Conservation (phyloP, 768 basidiomycete species). For the Chiua virens region DNA sequence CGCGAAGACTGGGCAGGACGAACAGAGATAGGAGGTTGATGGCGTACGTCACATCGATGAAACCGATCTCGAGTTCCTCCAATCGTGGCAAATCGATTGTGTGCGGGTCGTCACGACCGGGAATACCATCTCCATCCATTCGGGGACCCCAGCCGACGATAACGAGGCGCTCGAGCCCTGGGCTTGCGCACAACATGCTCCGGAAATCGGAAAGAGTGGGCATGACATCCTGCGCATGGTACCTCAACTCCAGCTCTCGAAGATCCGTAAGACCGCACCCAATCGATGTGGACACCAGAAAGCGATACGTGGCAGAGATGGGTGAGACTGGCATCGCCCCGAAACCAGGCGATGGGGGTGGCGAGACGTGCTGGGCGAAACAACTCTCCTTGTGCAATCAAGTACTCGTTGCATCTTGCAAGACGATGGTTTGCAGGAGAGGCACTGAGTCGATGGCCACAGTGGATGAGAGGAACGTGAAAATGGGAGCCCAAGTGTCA, state of each 20-base stretch:
- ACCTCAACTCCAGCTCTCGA: slow-evolving; percentile 50
- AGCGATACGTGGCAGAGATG: slow-evolving; percentile 44
- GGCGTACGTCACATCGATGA: slow-evolving; percentile 42
- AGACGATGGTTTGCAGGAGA: slow-evolving; percentile 43
- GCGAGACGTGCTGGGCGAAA: slow-evolving; percentile 46
- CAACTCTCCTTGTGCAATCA: slow-evolving; percentile 41
- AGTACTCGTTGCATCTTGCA: slow-evolving; percentile 59
- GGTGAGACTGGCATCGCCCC: slow-evolving; percentile 29
- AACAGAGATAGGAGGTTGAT: slow-evolving; percentile 40
- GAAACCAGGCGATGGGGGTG: slow-evolving; percentile 44
- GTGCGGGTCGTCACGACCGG: not conserved
- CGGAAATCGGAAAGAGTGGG: slow-evolving; percentile 49
- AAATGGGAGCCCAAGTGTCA: slow-evolving; percentile 62
- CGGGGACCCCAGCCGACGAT: slow-evolving; percentile 57
- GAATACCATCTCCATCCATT: slow-evolving; percentile 13
- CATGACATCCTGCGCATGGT: slow-evolving; percentile 56
- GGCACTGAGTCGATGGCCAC: slow-evolving; percentile 34
- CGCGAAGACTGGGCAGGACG: slow-evolving; percentile 36
- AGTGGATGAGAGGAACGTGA: slow-evolving; percentile 47
- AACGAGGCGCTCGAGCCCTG: slow-evolving; percentile 39
- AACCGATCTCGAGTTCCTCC: slow-evolving; percentile 41
- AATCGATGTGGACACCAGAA: slow-evolving; percentile 59
- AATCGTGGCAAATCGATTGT: slow-evolving; percentile 32
- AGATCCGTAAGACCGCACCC: slow-evolving; percentile 46
- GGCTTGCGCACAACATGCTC: slow-evolving; percentile 41